Evolutionary conservation across 2,329 filamentous ascomycete species (phyloP).

Genomic region (Alternaria ethzedia): DNA sequence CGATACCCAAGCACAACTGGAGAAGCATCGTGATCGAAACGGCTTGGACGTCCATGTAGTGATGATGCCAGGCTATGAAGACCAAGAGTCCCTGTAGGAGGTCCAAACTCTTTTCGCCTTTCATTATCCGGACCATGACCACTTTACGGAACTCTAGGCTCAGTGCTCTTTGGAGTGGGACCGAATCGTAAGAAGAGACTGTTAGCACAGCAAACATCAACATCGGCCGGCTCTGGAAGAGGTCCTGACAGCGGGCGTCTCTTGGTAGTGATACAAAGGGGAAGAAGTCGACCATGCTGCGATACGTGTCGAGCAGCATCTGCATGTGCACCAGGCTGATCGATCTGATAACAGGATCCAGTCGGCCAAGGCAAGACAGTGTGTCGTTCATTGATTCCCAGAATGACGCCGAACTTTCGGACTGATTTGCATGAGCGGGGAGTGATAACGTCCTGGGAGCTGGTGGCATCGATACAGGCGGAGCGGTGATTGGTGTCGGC

Average conservation of each 20-base stretch:
- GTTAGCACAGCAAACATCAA: constrained; percentile 45
- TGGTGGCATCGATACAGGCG: constrained; percentile 21
- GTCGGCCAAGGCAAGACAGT: constrained; percentile 35
- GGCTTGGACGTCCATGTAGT: constrained; percentile 45
- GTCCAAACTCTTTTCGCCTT: constrained; percentile 45
- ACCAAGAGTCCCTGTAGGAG: constrained; percentile 41
- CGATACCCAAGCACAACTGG: constrained; percentile 43
- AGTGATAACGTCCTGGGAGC: constrained; percentile 26
- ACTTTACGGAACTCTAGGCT: constrained; percentile 48
- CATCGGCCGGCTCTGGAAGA: constrained; percentile 41
- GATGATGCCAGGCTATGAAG: constrained; percentile 48
- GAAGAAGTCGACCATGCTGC: constrained; percentile 43
- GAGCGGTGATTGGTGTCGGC: constrained; percentile 17
- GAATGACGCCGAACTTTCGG: constrained; percentile 37
- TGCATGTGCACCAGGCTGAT: constrained; percentile 47
- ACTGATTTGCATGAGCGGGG: constrained; percentile 30
- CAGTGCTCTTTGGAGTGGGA: constrained; percentile 34
- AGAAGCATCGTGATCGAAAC: constrained; percentile 44
- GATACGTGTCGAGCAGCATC: constrained; percentile 39
- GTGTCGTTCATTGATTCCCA: constrained; percentile 45
- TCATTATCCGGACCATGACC: constrained; percentile 44
- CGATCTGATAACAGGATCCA: constrained; percentile 43
- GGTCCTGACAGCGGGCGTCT: constrained; percentile 32
- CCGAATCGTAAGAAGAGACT: constrained; percentile 41
- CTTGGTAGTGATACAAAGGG: constrained; percentile 43